Evolutionary conservation across 2,329 filamentous ascomycete species (phyloP), one percentile per base, ranked within the genome.

Genomic region (Phyllosticta capitalensis): DNA sequence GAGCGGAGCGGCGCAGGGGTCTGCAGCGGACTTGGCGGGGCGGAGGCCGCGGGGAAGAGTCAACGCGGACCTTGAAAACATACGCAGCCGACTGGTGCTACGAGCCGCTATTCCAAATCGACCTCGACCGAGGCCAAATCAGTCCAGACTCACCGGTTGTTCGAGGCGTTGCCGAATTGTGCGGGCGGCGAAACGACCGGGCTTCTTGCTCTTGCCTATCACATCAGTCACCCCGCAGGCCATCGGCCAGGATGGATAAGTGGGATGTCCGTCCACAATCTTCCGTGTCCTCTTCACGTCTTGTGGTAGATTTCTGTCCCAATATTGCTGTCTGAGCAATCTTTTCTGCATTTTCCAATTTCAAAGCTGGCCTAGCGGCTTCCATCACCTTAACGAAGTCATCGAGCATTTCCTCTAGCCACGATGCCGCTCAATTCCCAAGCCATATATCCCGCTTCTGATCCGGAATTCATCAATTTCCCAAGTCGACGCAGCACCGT

Each of bases 401-500:
- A 6, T 33, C n/a, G 28, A 3, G 7, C 10, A 10, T 28, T 7
- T 19, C 2, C 12, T 20, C 2, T 5, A n/a, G 22, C 33, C 51
- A 60, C 17, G 1, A 80, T 80, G 78, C 76, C 78, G 61, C 76
- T 80, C 62, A 75, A 76, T 63, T 70, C 75, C 14, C 73, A 72
- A 61, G 59, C 55, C 58, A 72, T 84, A 56, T 81, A 81, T 64
- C 75, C 80, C 28, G 73, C 76, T 57, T 67, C 68, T 21, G 74
- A 80, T 52, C 74, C 78, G 9, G 73, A 78, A 60, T 85, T 89
- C 67, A 76, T 80, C 62, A 81, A 82, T 63, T 92, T 90, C 69
- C 74, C 89, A 9, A 95, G 90, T 66, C 84, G 92, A 48, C 81
- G 94, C 63, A 96, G 92, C 66, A 91, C 95, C 12, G 90, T 97